Base-by-base conservation (phyloP, 176 grass and related monocot genomes). In the Saccharum spontaneum region DNA sequence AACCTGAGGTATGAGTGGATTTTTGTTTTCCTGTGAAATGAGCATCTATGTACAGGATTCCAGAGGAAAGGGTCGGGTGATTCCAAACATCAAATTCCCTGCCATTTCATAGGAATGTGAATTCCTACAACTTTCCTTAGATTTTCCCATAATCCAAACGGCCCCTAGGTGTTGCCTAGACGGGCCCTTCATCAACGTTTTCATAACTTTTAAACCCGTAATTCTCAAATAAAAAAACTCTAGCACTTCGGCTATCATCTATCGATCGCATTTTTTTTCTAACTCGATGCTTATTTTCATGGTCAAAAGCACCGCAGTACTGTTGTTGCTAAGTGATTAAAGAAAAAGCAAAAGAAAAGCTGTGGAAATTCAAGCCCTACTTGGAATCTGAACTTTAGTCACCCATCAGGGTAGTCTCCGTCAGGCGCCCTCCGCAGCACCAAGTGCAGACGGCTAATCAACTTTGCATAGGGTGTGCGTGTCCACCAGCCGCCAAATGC, bases 341-440 rank as follows among this genome's bases (percentile, higher is more conserved):
- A 46, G 23, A 36, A 36, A 36, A 36, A 36, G 34, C 3, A 36
- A 36, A 36, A 36, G 34, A 16, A 18, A 73, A 46, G 44, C 23
- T 28, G 12, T 14, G 70, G 12, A 46, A 71, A 11, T 43, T 43
- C 68, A 71, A 38, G 37, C 36, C 67, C 9, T 38, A 23, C 18
- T 46, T 73, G n/a, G 69, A 16, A 45, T 45, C 41, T 24, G 7
- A 73, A 73, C 70, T 55, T 72, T 72, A 73, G 43, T 73, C 71
- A 73, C 71, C 0, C 13, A 73, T 48, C 43, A 48, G 13, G 24
- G 45, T 26, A 14, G 41, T 73, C 71, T 17, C 71, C 71, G 24
- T 73, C 71, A 62, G 8, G 15, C 41, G 26, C 41, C 70, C 37
- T 5, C 2, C 1, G 40, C 14, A 45, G 69, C 69, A 28, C 39